Evolutionary conservation across 2,329 filamentous ascomycete genomes (phyloP).

Genomic region (Aspergillus sp.): DNA sequence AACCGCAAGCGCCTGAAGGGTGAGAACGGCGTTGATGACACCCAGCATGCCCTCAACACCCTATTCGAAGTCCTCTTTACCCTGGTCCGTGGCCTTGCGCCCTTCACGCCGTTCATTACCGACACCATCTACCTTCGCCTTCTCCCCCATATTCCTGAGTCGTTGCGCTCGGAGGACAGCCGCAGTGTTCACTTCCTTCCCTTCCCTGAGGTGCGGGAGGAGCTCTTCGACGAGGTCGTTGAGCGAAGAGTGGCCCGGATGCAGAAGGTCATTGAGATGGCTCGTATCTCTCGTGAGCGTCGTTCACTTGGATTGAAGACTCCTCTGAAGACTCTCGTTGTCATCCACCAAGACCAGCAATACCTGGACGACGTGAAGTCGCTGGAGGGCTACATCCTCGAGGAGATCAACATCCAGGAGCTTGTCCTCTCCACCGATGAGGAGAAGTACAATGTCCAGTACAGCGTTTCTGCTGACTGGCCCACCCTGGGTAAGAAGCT

Average conservation of each 20-base stretch:
- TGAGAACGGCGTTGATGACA: constrained; percentile 81
- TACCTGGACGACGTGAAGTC: constrained; percentile 86
- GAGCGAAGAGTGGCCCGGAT: constrained; percentile 86
- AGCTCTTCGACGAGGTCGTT: constrained; percentile 81
- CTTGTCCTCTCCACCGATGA: constrained; percentile 83
- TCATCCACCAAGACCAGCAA: constrained; percentile 78
- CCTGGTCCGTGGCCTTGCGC: constrained; percentile 80
- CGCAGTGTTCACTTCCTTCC: constrained; percentile 89
- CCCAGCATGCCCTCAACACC: constrained; percentile 85
- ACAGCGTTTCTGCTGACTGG: constrained; percentile 88
- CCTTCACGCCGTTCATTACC: constrained; percentile 93
- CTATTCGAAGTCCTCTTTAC: constrained; percentile 92
- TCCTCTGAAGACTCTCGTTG: constrained; percentile 82
- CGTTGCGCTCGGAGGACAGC: constrained; percentile 66
- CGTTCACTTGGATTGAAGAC: constrained; percentile 83
- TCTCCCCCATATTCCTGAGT: constrained; percentile 74
- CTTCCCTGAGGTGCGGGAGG: constrained; percentile 83
- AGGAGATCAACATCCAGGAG: constrained; percentile 88
- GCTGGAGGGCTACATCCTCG: constrained; percentile 80
- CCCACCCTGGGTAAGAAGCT: constrained; percentile 93
- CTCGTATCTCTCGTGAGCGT: constrained; percentile 79
- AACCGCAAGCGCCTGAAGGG: constrained; percentile 90
- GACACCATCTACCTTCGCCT: constrained; percentile 90
- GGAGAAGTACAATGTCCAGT: constrained; percentile 86
- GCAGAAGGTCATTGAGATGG: constrained; percentile 94